Evolutionary conservation across 306 rosid species (phyloP).

Genomic region (Dryas octopetala): DNA sequence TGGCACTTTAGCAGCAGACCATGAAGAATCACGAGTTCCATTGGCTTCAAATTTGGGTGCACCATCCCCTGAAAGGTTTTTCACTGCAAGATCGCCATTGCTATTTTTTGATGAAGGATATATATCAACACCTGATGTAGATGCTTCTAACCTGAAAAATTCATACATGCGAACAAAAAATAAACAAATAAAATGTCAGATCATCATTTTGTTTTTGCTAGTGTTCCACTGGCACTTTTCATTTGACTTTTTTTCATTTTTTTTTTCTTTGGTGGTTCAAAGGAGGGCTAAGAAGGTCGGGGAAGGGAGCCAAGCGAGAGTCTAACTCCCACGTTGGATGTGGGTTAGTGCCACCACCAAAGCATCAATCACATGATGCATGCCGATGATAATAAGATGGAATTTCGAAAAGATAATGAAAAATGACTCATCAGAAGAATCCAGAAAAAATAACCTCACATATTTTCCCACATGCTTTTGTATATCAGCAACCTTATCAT

Average conservation of each 20-base stretch:
- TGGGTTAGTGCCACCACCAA: background rate
- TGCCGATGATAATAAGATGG: constrained; percentile 14
- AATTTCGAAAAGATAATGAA: constrained; percentile 22
- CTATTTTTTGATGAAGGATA: constrained; percentile 38
- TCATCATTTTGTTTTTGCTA: background rate
- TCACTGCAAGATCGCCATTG: constrained; percentile 33
- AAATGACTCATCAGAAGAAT: background rate
- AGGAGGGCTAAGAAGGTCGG: background rate
- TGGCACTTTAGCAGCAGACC: constrained; percentile 49
- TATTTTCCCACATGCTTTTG: constrained; percentile 52
- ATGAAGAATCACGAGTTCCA: constrained; percentile 33
- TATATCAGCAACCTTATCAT: constrained; percentile 59
- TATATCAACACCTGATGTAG: constrained; percentile 63
- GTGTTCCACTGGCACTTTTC: background rate
- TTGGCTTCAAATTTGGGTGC: constrained; percentile 30
- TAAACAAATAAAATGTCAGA: constrained; percentile 23
- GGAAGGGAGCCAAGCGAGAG: background rate
- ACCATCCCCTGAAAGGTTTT: constrained; percentile 39
- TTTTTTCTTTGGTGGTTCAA: background rate
- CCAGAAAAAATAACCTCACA: constrained; percentile 55
- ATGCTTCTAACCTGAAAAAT: constrained; percentile 82
- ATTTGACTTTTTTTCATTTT: background rate
- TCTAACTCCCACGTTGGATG: background rate
- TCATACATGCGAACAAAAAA: constrained; percentile 11
- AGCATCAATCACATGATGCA: constrained; percentile 13